Percentiles rank a stretch among this genome's conserved stretches.
Evolutionary conservation across 805 yeast genomes (phyloP).

Genomic region (Zygoascus biomembranicola): DNA sequence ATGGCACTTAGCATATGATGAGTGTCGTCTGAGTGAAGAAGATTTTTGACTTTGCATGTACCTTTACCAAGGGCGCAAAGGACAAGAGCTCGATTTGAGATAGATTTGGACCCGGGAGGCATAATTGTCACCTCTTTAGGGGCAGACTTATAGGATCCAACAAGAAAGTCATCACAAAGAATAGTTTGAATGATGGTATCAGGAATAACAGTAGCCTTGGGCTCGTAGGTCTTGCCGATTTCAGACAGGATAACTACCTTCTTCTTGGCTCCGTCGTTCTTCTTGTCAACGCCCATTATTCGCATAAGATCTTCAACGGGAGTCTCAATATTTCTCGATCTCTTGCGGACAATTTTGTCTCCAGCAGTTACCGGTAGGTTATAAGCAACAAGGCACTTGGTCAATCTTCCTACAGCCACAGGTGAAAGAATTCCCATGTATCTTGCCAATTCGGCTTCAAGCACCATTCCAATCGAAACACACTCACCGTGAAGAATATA

Average conservation of each 20-base stretch:
- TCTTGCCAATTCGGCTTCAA: slow-evolving; percentile 93
- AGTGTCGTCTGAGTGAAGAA: slow-evolving; percentile 94
- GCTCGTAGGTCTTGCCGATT: slow-evolving; percentile 86
- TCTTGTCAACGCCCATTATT: slow-evolving; percentile 94
- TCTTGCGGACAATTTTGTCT: slow-evolving; percentile 61
- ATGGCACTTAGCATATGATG: slow-evolving; percentile 91
- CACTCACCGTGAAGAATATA: slow-evolving; percentile 97
- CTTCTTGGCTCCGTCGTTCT: slow-evolving; percentile 88
- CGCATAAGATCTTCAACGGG: slow-evolving; percentile 68
- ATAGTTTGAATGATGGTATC: slow-evolving; percentile 77
- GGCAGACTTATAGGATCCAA: slow-evolving; percentile 42
- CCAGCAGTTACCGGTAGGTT: slow-evolving; percentile 74
- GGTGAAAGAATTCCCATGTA: slow-evolving; percentile 83
- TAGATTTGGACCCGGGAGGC: slow-evolving; percentile 97
- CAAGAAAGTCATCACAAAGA: slow-evolving; percentile 71
- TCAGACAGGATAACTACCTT: slow-evolving; percentile 74
- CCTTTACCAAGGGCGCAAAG: slow-evolving; percentile 90
- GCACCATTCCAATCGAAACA: slow-evolving; percentile 93
- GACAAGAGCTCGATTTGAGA: slow-evolving; percentile 88
- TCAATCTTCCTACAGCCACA: slow-evolving; percentile 84
- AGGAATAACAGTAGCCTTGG: slow-evolving; percentile 73
- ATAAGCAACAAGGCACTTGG: slow-evolving; percentile 76
- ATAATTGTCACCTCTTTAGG: slow-evolving; percentile 38
- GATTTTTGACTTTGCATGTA: slow-evolving; percentile 69
- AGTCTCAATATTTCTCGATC: slow-evolving; percentile 61